Conservation (phyloP, 306 rosid genomes). For the Spatholobus suberectus region DNA sequence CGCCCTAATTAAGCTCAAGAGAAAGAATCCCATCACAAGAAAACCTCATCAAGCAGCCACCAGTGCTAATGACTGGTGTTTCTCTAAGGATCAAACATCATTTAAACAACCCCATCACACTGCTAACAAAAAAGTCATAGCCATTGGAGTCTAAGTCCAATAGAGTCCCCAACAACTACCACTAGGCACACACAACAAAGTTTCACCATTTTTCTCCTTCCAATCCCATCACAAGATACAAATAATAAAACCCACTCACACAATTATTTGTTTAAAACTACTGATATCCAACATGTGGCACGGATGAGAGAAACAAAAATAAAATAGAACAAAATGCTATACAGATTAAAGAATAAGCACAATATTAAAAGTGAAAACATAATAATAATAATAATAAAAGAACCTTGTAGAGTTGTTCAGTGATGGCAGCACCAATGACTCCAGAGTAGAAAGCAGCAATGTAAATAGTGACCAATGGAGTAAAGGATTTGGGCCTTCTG, state of each 20-base stretch:
- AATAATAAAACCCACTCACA: not conserved
- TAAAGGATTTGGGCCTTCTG: constrained; percentile 80
- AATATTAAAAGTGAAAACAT: not conserved
- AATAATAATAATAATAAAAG: not conserved
- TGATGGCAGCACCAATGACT: constrained; percentile 83
- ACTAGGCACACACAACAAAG: not conserved
- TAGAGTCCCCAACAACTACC: not conserved
- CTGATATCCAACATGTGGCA: not conserved
- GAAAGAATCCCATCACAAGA: not conserved
- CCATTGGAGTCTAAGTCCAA: not conserved
- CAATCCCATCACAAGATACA: not conserved
- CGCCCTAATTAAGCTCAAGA: not conserved
- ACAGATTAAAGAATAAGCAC: not conserved
- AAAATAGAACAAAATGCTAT: not conserved
- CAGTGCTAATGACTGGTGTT: not conserved
- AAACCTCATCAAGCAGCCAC: not conserved
- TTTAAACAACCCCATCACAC: not conserved
- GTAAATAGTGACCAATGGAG: constrained; percentile 76
- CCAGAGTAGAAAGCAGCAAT: constrained; percentile 86
- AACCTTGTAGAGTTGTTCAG: constrained; percentile 95
- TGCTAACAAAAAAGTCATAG: not conserved
- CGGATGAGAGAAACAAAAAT: not conserved
- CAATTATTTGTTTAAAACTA: constrained; percentile 14
- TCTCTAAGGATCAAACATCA: not conserved
- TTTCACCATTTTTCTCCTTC: constrained; percentile 12